Evolutionary conservation across 78 protist genomes (phyloP).

Genomic region (Polysphondylium violaceum): DNA sequence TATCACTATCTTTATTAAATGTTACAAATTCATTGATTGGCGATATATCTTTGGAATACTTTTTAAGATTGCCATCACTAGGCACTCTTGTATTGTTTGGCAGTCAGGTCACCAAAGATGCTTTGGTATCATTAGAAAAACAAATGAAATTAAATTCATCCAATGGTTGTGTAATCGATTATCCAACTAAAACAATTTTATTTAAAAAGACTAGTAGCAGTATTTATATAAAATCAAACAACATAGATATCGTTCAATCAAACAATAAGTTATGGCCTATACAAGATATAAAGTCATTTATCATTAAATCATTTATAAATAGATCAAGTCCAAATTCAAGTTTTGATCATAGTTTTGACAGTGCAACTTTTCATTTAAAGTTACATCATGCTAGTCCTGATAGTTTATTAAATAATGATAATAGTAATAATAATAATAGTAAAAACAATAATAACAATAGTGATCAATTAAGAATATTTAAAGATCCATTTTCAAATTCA

Average conservation of each 20-base stretch:
- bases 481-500: constrained; percentile 74
- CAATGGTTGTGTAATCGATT: neutral
- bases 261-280: constrained; percentile 38
- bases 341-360: neutral
- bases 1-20: neutral
- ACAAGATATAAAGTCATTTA: too few relatives aligned
- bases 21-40: constrained; percentile 27
- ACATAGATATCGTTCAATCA: neutral
- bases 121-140: neutral
- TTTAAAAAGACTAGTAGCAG: neutral
- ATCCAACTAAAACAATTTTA: neutral
- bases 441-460: neutral
- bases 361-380: neutral
- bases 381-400: neutral
- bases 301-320: too few relatives aligned
- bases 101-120: constrained; percentile 34
- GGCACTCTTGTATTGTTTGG: neutral
- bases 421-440: neutral
- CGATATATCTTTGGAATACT: neutral
- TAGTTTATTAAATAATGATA: neutral
- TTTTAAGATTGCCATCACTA: constrained; percentile 6
- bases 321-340: too few relatives aligned
- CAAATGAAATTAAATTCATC: neutral
- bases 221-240: too few relatives aligned
- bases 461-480: constrained; percentile 20